Conservation (phyloP, 352 stramenopile genomes). For the Phytophthora syringae region DNA sequence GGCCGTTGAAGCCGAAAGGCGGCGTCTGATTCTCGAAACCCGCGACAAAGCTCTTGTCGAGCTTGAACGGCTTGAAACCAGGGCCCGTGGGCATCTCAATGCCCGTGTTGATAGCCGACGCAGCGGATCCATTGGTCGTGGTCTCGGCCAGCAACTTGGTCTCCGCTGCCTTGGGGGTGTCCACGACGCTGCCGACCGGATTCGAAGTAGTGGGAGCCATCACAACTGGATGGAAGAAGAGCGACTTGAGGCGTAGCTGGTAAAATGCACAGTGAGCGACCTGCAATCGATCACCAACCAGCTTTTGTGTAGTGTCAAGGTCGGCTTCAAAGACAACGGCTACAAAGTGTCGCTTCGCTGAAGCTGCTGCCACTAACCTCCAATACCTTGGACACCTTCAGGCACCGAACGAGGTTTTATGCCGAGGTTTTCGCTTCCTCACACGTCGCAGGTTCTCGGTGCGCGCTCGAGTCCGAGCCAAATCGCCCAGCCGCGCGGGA, state of each 20-base stretch:
- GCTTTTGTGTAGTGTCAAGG: neutral
- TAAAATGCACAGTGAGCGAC: conserved; percentile 29
- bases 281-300: neutral
- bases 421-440: neutral
- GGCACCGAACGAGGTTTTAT: conserved; percentile 1
- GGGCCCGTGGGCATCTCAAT: conserved; percentile 24
- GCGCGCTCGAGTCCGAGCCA: conserved; percentile 8
- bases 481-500: conserved; percentile 7
- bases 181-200: conserved; percentile 12
- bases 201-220: conserved; percentile 30
- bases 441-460: conserved; percentile 33
- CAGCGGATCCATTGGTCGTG: conserved; percentile 6
- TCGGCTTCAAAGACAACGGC: neutral
- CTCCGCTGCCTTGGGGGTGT: neutral
- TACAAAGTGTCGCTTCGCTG: conserved; percentile 30
- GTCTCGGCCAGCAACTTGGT: conserved; percentile 16
- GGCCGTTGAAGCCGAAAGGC: conserved; percentile 94
- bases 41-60: conserved; percentile 53
- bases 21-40: conserved; percentile 55
- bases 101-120: conserved; percentile 20
- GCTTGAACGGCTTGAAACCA: conserved; percentile 30
- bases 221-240: neutral
- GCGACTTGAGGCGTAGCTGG: conserved; percentile 6
- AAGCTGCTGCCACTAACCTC: neutral
- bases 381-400: neutral